A percentile compares a stretch with the other conserved stretches of the same genome.
These are phyloP conservation scores for Plasmodium ovale DNA, from an alignment of 169 alveolate species.

Conservation along the genomic window DNA sequence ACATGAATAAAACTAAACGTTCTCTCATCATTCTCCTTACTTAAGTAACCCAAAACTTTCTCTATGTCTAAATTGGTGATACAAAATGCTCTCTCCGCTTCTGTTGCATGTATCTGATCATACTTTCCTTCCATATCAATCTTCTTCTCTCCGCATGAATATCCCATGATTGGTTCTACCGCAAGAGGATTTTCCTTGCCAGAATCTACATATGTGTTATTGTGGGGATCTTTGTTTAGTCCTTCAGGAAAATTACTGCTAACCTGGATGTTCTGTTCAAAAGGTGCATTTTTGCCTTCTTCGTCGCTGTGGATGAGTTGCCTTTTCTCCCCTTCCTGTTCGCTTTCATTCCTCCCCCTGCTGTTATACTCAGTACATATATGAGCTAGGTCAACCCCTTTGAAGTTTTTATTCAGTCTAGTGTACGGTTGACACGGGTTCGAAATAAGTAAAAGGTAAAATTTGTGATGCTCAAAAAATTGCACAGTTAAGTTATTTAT, in stretches of 20 bases:
- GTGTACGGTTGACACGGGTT: constrained; percentile 76
- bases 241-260: background rate
- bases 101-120: background rate
- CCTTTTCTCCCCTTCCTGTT: background rate
- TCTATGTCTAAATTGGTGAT: constrained; percentile 14
- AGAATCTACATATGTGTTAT: background rate
- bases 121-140: background rate
- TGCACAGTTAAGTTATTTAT: constrained; percentile 42
- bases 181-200: background rate
- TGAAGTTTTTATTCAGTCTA: constrained; percentile 50
- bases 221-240: background rate
- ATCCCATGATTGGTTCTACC: no score
- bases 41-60: background rate
- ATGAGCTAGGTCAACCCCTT: constrained; percentile 15
- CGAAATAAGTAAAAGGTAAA: constrained; percentile 38
- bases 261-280: background rate
- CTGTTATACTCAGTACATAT: background rate
- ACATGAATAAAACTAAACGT: constrained; percentile 54
- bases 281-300: no score
- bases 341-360: background rate
- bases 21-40: constrained; percentile 56
- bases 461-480: constrained; percentile 35
- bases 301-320: no score
- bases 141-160: background rate
- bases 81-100: background rate